phyloP scores from a whole-genome alignment of 345 rosid species.

The Citrus sinensis region DNA sequence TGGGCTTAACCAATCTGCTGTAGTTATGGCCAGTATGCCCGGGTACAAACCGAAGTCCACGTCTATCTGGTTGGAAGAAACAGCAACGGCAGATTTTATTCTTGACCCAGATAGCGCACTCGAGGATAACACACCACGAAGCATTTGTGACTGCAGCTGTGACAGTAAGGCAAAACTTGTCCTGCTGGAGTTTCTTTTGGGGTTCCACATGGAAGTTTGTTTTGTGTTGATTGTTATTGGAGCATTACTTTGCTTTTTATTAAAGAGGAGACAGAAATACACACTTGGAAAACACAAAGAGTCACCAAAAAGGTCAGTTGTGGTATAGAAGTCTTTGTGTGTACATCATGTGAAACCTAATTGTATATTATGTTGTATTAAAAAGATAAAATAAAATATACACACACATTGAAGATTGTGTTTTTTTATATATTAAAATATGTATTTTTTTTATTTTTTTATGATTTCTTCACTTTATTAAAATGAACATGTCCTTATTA shows the following conservation, averaged over 20 bases:
- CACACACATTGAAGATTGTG: not conserved
- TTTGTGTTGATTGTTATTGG: conserved; percentile 38
- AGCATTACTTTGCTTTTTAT: conserved; percentile 46
- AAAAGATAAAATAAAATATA: not conserved
- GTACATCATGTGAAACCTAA: not conserved
- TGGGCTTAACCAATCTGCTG: not conserved
- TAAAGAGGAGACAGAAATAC: conserved; percentile 49
- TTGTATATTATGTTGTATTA: not conserved
- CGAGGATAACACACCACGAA: conserved; percentile 25
- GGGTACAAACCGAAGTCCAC: conserved; percentile 75
- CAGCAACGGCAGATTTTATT: conserved; percentile 65
- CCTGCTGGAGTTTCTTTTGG: conserved; percentile 30
- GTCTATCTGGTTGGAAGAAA: conserved; percentile 57
- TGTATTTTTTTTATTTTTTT: no score
- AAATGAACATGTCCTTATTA: no score
- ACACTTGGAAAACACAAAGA: conserved; percentile 50
- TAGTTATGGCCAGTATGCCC: conserved; percentile 66
- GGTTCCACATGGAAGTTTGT: conserved; percentile 46
- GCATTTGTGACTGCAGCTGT: conserved; percentile 43
- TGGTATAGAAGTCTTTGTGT: conserved; percentile 15
- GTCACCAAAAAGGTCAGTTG: conserved; percentile 27
- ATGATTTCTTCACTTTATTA: no score
- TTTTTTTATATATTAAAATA: not conserved
- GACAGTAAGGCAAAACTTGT: conserved; percentile 20
- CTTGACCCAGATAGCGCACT: conserved; percentile 57